Evolutionary conservation across 257 asterid species (phyloP), one percentile per base, ranked within the genome.

Genomic region (Solanum chmielewskii): DNA sequence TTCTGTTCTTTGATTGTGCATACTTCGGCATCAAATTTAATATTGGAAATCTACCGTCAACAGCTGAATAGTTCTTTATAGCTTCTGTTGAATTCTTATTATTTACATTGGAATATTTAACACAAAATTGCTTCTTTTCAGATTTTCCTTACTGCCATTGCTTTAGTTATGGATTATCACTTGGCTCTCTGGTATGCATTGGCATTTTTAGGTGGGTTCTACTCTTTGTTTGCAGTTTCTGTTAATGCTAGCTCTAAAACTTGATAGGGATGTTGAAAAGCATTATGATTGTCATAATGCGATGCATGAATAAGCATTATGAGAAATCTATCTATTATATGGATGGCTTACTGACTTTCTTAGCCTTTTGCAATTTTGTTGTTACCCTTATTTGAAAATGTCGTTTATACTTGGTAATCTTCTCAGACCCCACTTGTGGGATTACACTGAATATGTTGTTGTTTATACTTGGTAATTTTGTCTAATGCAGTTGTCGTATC

Each of bases 101-200:
- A 41, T 73, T 73, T 73, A 86, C 4, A 5, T 86, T 35, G 83
- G n/a, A 49, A 33, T 47, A 84, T 45, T 60, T 86, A 49, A 86
- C 84, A 78, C 70, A 71, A 42, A 62, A 47, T 68, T 88, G 15
- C 82, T 66, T 82, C 91, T 80, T 21, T 86, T 68, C 96, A 97
- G 99, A 89, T 95, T 93, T 94, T 94, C 92, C 97, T 97, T 84
- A 95, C 92, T 77, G 98, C 94, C 85, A 85, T 95, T 80, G 95
- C 99, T 86, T 90, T 95, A 91, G 84, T 94, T 83, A 69, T 95
- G 95, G 99, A 97, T 90, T 93, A 94, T 92, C 99, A 94, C 94
- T 88, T 97, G 95, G 95, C 97, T 81, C 90, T 95, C 88, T 95
- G 98, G 99, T 95, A 97, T 89, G 91, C 94, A 41, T 88, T 93